A percentile compares a stretch with the other conserved stretches of the same genome.
Evolutionary conservation across 306 rosid species (phyloP).

Genomic region (Quercus ilex): DNA sequence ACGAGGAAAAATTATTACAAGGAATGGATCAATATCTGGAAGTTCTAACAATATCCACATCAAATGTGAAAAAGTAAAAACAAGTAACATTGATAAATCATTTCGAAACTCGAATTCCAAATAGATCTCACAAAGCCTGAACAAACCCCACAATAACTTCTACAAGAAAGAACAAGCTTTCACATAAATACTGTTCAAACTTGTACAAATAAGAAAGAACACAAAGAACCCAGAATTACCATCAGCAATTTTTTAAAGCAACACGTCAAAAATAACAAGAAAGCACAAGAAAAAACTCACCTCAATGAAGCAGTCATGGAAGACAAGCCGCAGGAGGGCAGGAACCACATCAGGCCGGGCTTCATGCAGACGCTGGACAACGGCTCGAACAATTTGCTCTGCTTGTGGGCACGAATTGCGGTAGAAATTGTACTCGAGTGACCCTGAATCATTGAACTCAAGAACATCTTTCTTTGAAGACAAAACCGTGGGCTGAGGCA

Average conservation of each 20-base stretch:
- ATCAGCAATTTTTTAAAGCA: not conserved
- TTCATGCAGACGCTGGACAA: not conserved
- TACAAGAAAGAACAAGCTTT: not conserved
- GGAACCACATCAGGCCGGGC: slow-evolving; percentile 10
- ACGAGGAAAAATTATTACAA: not conserved
- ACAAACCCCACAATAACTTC: not conserved
- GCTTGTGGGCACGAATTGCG: slow-evolving; percentile 19
- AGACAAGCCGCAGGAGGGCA: slow-evolving; percentile 29
- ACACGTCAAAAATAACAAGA: not conserved
- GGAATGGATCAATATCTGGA: not conserved
- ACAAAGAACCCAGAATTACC: not conserved
- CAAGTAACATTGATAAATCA: not conserved
- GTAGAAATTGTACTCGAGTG: slow-evolving; percentile 24
- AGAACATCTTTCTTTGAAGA: slow-evolving; percentile 4
- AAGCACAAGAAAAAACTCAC: slow-evolving; percentile 5
- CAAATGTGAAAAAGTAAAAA: not conserved
- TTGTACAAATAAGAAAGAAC: too few species aligned
- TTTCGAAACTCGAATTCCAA: not conserved
- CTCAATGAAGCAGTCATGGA: slow-evolving; percentile 39
- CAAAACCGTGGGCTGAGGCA: not conserved
- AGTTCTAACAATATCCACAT: not conserved
- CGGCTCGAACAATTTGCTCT: slow-evolving; percentile 17
- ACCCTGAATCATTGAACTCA: not conserved
- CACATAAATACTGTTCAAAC: not conserved
- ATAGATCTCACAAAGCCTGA: not conserved